Base-by-base conservation (phyloP, 495 filamentous ascomycete species). In the Poronia punctata region DNA sequence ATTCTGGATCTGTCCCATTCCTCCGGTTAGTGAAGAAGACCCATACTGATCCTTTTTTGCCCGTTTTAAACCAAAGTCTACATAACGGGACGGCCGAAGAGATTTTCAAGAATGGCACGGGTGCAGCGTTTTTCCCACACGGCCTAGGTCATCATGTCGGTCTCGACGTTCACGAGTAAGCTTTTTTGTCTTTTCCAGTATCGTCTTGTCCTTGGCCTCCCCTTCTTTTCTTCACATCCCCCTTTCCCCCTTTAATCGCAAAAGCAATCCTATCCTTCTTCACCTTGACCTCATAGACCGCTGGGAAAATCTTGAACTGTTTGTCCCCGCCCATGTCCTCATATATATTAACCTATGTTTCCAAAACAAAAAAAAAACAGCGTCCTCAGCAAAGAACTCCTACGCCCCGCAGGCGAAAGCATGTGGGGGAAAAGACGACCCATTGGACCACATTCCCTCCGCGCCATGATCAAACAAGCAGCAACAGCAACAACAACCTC, bases 91-190 rank as follows among this genome's bases (percentile, higher is more conserved):
- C 62, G 0, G 67, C 64, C 5, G 64, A 72, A 2, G 86, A 88
- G 43, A 79, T 93, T 43, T 71, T 76, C 33, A 48, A 65, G 25
- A 74, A 76, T 2, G 82, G 88, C 21, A 86, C 79, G 15, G 78
- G 78, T 3, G 68, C 74, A 18, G 81, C 84, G 0, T 97, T 95
- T 64, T 93, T 94, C 62, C 89, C 90, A 2, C 90, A 97, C 59
- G 90, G 90, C 2, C 68, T 90, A 10, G 86, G 86, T 8, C 88
- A 97, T 59, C 86, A 95, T 57, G 67, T 95, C 23, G 90, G 90
- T 0, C 71, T 97, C 11, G 90, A 97, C 58, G 82, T 86, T 26
- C 90, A 97, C 52, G 90, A 97, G 54, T 58, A 45, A 30, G 54
- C n/a, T n/a, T n/a, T n/a, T n/a, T 48, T 4, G 0, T 5, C 14